phyloP scores from a whole-genome alignment of 2,329 filamentous ascomycete species.

The Hymenoscyphus linearis region DNA sequence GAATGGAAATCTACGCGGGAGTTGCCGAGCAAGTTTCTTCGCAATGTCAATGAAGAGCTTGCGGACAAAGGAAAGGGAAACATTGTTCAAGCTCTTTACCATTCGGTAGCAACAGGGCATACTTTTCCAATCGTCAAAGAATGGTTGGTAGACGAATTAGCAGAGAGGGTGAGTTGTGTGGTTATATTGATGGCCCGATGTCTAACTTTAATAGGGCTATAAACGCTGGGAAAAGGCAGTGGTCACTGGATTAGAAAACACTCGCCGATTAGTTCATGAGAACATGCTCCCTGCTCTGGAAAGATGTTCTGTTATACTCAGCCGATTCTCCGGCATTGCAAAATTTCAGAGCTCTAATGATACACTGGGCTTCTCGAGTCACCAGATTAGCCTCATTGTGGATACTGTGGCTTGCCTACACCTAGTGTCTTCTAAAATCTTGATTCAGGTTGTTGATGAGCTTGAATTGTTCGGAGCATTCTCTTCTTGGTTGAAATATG shows the following conservation, averaged over 20 bases:
- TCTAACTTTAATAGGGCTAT: conserved; percentile 56
- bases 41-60: conserved; percentile 71
- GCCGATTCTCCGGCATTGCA: conserved; percentile 76
- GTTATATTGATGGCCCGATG: neutral
- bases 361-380: conserved; percentile 60
- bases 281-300: conserved; percentile 86
- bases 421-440: conserved; percentile 67
- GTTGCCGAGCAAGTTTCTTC: conserved; percentile 71
- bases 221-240: conserved; percentile 94
- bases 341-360: conserved; percentile 66
- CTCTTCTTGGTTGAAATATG: conserved; percentile 75
- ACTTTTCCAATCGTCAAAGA: conserved; percentile 71
- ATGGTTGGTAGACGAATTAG: conserved; percentile 81
- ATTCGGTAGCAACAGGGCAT: conserved; percentile 78
- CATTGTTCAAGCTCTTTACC: conserved; percentile 74
- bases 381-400: conserved; percentile 58
- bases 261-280: conserved; percentile 75
- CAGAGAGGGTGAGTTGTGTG: conserved; percentile 59
- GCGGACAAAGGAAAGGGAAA: conserved; percentile 57
- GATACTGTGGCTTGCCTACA: conserved; percentile 72
- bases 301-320: conserved; percentile 73
- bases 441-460: conserved; percentile 69
- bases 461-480: conserved; percentile 73
- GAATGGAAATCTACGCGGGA: conserved; percentile 83
- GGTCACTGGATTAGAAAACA: conserved; percentile 66